Evolutionary conservation across 768 basidiomycete species (phyloP).

Genomic region (Coprinopsis cinerea): DNA sequence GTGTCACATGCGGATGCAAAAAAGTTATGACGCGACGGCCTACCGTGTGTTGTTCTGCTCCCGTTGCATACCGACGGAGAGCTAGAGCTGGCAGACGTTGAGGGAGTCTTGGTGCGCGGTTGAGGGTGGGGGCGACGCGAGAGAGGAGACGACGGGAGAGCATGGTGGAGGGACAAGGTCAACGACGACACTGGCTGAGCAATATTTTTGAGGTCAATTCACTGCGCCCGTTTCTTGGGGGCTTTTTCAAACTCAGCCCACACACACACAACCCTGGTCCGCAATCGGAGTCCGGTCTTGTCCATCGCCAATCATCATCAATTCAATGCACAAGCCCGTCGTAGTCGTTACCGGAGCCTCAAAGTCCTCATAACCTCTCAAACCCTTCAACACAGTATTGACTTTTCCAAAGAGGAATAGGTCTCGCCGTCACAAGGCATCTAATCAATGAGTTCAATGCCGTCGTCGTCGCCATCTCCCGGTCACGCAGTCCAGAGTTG

Average conservation of each 20-base stretch:
- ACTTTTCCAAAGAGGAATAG: conserved; percentile 47
- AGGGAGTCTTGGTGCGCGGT: conserved; percentile 38
- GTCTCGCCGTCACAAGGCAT: conserved; percentile 68
- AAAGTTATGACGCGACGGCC: conserved; percentile 19
- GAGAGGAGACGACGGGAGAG: conserved; percentile 57
- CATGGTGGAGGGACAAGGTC: conserved; percentile 40
- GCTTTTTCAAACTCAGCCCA: conserved; percentile 14
- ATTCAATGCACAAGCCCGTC: conserved; percentile 43
- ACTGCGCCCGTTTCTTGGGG: conserved; percentile 14
- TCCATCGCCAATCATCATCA: conserved; percentile 6
- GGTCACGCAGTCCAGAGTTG: conserved; percentile 64
- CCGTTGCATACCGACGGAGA: conserved; percentile 61
- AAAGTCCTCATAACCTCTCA: conserved; percentile 35
- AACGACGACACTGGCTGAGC: conserved; percentile 5
- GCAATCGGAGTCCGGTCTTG: conserved; percentile 4
- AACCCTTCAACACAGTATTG: conserved; percentile 6
- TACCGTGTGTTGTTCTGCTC: conserved; percentile 39
- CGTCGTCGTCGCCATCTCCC: conserved; percentile 71
- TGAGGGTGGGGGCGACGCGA: conserved; percentile 56
- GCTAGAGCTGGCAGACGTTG: conserved; percentile 32
- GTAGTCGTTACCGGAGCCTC: conserved; percentile 85
- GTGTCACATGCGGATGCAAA: conserved; percentile 10
- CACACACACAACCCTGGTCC: conserved; percentile 7
- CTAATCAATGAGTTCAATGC: conserved; percentile 59
- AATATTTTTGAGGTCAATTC: conserved; percentile 6